A percentile compares a stretch with the other conserved stretches of the same genome.
Evolutionary conservation across 148 eudicot genomes (phyloP).

Genomic region (Camellia japonica): DNA sequence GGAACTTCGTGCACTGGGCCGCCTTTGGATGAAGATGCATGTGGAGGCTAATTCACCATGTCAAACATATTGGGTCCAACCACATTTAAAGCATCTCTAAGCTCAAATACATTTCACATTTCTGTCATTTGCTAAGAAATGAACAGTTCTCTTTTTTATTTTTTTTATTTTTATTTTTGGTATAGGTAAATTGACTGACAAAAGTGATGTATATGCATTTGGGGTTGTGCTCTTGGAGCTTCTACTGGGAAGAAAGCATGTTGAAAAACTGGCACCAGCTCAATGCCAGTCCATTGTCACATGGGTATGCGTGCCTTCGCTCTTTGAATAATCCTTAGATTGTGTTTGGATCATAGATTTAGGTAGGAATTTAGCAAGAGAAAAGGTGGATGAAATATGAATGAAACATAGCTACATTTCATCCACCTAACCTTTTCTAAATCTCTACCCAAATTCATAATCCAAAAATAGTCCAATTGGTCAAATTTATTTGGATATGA

Average conservation of each 20-base stretch:
- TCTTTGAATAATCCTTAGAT: background rate
- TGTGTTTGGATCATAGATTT: too few species aligned
- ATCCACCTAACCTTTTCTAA: too few species aligned
- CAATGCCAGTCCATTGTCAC: constrained; percentile 88
- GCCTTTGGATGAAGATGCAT: too few species aligned
- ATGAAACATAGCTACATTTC: too few species aligned
- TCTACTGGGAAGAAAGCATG: constrained; percentile 74
- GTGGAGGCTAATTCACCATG: background rate
- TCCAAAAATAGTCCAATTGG: too few species aligned
- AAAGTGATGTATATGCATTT: constrained; percentile 91
- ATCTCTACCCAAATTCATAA: too few species aligned
- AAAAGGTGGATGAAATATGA: too few species aligned
- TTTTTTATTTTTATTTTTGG: background rate
- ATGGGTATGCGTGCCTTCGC: constrained; percentile 55
- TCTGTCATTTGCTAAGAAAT: background rate
- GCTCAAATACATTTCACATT: background rate
- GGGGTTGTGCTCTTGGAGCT: constrained; percentile 95
- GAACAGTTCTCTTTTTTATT: background rate
- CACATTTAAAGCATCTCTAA: background rate
- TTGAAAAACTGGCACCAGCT: constrained; percentile 72
- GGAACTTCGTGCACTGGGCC: too few species aligned
- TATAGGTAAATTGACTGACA: constrained; percentile 86
- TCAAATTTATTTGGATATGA: background rate
- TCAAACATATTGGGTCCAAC: background rate
- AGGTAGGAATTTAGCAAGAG: too few species aligned